A percentile compares a stretch with the other conserved stretches of the same genome.
Conservation (phyloP, 2,329 filamentous ascomycete species). For the Didymella exigua region DNA sequence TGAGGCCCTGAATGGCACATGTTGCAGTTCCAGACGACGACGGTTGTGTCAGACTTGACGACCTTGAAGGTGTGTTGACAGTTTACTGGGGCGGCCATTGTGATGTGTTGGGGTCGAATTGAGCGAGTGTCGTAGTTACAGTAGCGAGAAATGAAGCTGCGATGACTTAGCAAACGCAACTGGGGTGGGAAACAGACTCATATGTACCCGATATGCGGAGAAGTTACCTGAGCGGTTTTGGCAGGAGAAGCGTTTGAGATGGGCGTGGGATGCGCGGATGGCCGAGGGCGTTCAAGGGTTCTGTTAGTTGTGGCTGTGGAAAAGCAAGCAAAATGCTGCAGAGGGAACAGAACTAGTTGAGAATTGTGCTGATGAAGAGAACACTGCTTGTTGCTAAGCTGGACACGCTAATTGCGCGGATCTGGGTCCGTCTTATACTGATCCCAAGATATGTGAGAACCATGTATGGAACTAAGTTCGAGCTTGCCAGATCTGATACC, state of each 20-base stretch:
- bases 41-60: constrained; percentile 59
- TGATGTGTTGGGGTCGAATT: constrained; percentile 13
- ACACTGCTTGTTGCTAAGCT: constrained; percentile 30
- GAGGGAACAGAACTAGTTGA: constrained; percentile 24
- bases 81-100: constrained; percentile 55
- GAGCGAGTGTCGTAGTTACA: constrained; percentile 8
- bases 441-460: constrained; percentile 23
- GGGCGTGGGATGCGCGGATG: constrained; percentile 33
- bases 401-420: constrained; percentile 38
- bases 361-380: constrained; percentile 26
- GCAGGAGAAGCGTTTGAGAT: constrained; percentile 30
- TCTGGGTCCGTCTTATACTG: constrained; percentile 46
- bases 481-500: constrained; percentile 29
- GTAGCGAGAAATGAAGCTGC: constrained; percentile 15
- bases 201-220: constrained; percentile 35
- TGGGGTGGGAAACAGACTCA: constrained; percentile 21
- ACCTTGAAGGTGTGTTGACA: constrained; percentile 58
- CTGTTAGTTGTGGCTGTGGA: constrained; percentile 42
- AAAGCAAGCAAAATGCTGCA: constrained; percentile 42
- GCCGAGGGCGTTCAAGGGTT: constrained; percentile 31
- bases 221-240: constrained; percentile 28
- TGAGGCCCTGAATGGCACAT: constrained; percentile 58
- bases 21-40: constrained; percentile 60
- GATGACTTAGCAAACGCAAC: constrained; percentile 31
- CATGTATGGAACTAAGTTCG: constrained; percentile 32